Percentiles rank a stretch among this genome's conserved stretches.
phyloP scores from a whole-genome alignment of 495 filamentous ascomycete species.

The Aspergillus cristatus region DNA sequence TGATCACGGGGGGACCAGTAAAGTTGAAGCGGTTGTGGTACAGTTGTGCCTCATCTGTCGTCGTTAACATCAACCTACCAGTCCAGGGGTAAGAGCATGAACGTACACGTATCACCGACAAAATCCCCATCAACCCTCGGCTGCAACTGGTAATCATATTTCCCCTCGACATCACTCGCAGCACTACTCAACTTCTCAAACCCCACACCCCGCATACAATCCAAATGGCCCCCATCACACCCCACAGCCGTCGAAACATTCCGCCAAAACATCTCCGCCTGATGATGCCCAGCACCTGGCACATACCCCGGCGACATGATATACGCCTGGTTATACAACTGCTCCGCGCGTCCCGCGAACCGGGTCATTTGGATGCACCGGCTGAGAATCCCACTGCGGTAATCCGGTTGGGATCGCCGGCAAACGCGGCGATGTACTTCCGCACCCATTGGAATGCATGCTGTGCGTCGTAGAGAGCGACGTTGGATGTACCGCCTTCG shows the following conservation, averaged over 20 bases:
- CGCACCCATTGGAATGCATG: constrained; percentile 31
- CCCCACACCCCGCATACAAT: constrained; percentile 19
- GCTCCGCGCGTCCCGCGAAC: constrained; percentile 23
- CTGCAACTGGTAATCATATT: constrained; percentile 28
- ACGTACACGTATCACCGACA: constrained; percentile 21
- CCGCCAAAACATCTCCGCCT: constrained; percentile 20
- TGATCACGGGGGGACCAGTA: constrained; percentile 23
- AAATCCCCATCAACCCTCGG: constrained; percentile 29
- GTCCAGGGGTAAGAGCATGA: background rate
- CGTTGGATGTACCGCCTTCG: constrained; percentile 34
- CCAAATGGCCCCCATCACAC: constrained; percentile 19
- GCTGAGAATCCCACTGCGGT: constrained; percentile 36
- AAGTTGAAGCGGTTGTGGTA: constrained; percentile 32
- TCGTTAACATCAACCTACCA: background rate
- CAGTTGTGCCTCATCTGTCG: constrained; percentile 19
- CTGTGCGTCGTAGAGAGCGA: constrained; percentile 41
- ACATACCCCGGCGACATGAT: constrained; percentile 29
- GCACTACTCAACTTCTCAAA: constrained; percentile 18
- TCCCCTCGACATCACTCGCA: constrained; percentile 11
- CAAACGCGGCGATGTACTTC: constrained; percentile 32
- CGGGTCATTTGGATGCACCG: constrained; percentile 32
- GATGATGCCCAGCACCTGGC: constrained; percentile 21
- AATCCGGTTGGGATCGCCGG: constrained; percentile 34
- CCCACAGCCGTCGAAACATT: constrained; percentile 26
- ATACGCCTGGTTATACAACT: constrained; percentile 24